phyloP scores from a whole-genome alignment of 768 basidiomycete species.

The Holtermannia corniformis region DNA sequence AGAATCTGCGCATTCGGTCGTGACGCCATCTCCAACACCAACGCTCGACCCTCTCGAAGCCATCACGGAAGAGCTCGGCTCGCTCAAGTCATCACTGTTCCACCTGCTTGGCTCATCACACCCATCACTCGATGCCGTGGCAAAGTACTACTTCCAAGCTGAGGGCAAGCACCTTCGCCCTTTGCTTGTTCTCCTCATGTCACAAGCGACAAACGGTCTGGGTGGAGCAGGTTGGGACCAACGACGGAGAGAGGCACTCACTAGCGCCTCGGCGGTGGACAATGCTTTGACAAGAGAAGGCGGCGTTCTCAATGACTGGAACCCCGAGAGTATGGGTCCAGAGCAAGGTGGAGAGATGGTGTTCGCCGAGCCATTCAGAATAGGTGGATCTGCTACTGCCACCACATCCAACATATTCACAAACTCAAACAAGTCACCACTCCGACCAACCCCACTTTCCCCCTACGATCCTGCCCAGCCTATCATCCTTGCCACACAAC shows the following conservation, averaged over 20 bases:
- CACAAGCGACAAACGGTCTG: conserved; percentile 86
- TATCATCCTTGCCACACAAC: conserved; percentile 70
- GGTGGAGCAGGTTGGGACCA: conserved; percentile 48
- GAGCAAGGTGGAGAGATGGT: conserved; percentile 20
- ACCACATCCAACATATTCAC: conserved; percentile 25
- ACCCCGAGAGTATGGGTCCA: conserved; percentile 48
- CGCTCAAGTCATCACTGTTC: conserved; percentile 62
- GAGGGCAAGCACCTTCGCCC: conserved; percentile 75
- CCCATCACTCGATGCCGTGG: conserved; percentile 74
- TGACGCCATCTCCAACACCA: conserved; percentile 18
- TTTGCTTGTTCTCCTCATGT: conserved; percentile 75
- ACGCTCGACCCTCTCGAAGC: conserved; percentile 22
- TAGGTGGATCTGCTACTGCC: conserved; percentile 22
- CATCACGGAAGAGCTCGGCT: conserved; percentile 61
- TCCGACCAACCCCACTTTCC: conserved; percentile 22
- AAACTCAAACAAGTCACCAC: conserved; percentile 21
- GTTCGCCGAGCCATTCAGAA: conserved; percentile 33
- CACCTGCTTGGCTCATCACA: conserved; percentile 77
- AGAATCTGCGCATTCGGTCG: conserved; percentile 32
- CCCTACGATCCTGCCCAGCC: conserved; percentile 39
- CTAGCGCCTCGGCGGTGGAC: conserved; percentile 66
- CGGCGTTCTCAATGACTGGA: conserved; percentile 76
- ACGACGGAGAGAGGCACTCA: conserved; percentile 44
- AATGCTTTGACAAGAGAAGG: conserved; percentile 66
- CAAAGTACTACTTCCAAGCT: conserved; percentile 84